Evolutionary conservation across 805 yeast species (phyloP), one percentile per base, ranked within the genome.

Genomic region (Ogataea parapolymorpha): DNA sequence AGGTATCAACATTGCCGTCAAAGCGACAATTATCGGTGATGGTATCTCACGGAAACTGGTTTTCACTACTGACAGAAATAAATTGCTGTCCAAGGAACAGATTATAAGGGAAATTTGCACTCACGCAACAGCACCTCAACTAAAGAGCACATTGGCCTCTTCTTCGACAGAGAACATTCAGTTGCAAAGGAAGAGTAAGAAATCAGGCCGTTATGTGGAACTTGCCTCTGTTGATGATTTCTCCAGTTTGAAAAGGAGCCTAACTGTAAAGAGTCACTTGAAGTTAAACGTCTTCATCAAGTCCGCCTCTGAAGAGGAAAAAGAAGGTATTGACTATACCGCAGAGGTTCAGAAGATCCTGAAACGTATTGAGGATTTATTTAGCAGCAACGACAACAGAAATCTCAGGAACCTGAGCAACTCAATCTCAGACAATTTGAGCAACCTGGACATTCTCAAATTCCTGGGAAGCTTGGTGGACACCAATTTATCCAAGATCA

Each of bases 151-250:
- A 13, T 35, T 44, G 13, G 17, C 29, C 11, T 13, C 24, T 9
- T 28, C 35, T 8, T 6, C 34, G 2, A 9, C 30, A 6, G 25
- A 27, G 4, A 23, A 41, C 4, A 30, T 47, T 15, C 7, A n/a
- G 12, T 39, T 54, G 33, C 49, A 41, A 23, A 65, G 82, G 46
- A 74, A 69, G 46, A 72, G 79, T n/a, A 74, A 71, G 56, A 74
- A 69, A 49, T 60, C 61, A 28, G 65, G 63, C 29, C 51, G 56
- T 8, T 75, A 64, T 46, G 70, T 74, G 10, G 44, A 57, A 4
- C 64, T 77, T 45, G 68, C 59, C 13, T 39, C 62, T 4, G 48
- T 30, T 3, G 59, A 61, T 4, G 80, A 75, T 43, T 76, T 70
- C 53, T 62, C 58, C 35, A 56, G 66, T 17, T 61, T 77, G 41